phyloP scores from a whole-genome alignment of 2,329 filamentous ascomycete genomes.

The Setomelanomma holmii region DNA sequence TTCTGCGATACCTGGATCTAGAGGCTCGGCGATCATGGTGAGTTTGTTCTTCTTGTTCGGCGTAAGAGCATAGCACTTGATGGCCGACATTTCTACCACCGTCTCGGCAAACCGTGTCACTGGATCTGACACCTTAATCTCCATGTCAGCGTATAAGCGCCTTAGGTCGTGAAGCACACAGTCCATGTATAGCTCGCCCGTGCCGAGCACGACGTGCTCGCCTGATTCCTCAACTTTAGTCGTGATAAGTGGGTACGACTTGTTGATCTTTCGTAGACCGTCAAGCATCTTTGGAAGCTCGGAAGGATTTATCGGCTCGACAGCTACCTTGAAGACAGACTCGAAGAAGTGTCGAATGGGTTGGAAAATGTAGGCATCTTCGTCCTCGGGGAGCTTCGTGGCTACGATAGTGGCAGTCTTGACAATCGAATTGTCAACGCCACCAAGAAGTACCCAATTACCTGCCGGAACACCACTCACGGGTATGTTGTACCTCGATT shows the following conservation, averaged over 20 bases:
- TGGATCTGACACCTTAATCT: conserved; percentile 97
- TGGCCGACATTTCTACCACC: conserved; percentile 94
- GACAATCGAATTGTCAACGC: conserved; percentile 97
- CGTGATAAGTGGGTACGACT: conserved; percentile 92
- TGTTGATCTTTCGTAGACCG: conserved; percentile 94
- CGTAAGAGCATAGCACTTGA: conserved; percentile 96
- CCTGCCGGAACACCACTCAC: conserved; percentile 92
- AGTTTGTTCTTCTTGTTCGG: conserved; percentile 99
- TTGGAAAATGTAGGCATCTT: conserved; percentile 94
- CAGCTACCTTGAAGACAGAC: conserved; percentile 95
- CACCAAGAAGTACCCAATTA: conserved; percentile 89
- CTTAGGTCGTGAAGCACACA: conserved; percentile 95
- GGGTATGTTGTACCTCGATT: conserved; percentile 91
- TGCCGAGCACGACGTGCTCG: conserved; percentile 93
- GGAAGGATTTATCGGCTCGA: conserved; percentile 97
- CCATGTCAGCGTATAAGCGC: conserved; percentile 96
- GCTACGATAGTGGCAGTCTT: conserved; percentile 93
- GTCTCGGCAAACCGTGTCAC: conserved; percentile 98
- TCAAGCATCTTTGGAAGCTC: conserved; percentile 99
- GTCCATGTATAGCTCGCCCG: conserved; percentile 99
- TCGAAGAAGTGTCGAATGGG: conserved; percentile 95
- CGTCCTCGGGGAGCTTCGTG: conserved; percentile 79
- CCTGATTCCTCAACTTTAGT: conserved; percentile 99
- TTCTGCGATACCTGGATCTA: conserved; percentile 92
- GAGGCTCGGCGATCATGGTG: conserved; percentile 95